Conservation (phyloP, 345 rosid genomes). For the Populus ilicifolia region DNA sequence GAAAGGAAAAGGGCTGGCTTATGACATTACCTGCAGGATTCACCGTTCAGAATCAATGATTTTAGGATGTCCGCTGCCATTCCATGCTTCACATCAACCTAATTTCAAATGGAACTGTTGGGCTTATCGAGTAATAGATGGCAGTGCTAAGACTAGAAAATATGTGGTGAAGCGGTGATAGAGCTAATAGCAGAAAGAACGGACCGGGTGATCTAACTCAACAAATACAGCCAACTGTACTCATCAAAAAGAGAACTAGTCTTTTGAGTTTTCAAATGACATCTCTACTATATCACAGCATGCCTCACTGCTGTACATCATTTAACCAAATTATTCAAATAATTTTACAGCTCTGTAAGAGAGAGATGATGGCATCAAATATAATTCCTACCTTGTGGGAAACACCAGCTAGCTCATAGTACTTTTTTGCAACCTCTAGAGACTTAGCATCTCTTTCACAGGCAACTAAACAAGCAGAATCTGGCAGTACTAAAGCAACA, state of each 20-base stretch:
- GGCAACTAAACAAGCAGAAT: conserved; percentile 77
- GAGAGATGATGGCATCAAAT: neutral
- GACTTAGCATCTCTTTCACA: conserved; percentile 76
- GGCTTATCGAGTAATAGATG: conserved; percentile 10
- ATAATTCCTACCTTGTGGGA: conserved; percentile 58
- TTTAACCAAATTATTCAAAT: neutral
- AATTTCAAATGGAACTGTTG: conserved; percentile 20
- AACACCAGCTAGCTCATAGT: conserved; percentile 72
- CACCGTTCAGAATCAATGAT: conserved; percentile 65
- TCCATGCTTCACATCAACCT: conserved; percentile 72
- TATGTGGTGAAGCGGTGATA: neutral
- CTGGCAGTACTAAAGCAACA: conserved; percentile 71
- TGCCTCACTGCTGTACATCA: neutral
- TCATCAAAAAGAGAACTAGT: neutral
- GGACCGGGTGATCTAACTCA: neutral
- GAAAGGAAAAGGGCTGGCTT: neutral
- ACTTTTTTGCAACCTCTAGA: conserved; percentile 73
- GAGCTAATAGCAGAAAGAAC: neutral
- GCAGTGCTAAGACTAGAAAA: neutral
- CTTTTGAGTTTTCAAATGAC: neutral
- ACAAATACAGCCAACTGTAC: neutral
- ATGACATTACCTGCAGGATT: conserved; percentile 58
- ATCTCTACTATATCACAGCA: neutral
- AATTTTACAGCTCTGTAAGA: neutral
- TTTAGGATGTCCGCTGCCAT: conserved; percentile 63